phyloP scores from a whole-genome alignment of 768 basidiomycete species.

The Trametes sanguinea region DNA sequence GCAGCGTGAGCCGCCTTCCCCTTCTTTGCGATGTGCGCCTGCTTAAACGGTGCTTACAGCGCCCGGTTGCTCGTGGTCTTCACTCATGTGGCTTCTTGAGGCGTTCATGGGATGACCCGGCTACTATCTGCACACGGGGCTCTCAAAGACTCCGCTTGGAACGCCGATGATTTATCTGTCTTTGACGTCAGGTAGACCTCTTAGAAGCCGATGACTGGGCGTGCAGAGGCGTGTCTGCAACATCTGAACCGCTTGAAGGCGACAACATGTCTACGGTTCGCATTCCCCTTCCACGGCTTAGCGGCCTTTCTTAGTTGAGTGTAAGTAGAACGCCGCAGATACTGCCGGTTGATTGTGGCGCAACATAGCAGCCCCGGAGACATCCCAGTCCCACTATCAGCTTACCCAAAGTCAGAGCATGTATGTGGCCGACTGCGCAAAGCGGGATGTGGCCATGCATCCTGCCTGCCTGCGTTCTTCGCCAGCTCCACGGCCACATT shows the following conservation, averaged over 20 bases:
- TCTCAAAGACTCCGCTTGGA: slow-evolving; percentile 7
- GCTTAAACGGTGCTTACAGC: not conserved
- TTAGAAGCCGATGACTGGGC: not conserved
- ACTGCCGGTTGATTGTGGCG: slow-evolving; percentile 16
- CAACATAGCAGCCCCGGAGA: slow-evolving; percentile 1
- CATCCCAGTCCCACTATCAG: not conserved
- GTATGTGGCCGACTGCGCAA: not conserved
- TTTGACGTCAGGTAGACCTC: slow-evolving; percentile 14
- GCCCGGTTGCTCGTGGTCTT: slow-evolving; percentile 7
- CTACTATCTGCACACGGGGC: slow-evolving; percentile 9
- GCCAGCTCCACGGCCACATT: slow-evolving; percentile 6
- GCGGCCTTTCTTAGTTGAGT: not conserved
- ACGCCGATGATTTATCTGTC: slow-evolving; percentile 2
- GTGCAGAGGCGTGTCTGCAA: not conserved
- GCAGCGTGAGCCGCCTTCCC: not conserved
- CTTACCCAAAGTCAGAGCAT: not conserved
- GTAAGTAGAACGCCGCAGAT: not conserved
- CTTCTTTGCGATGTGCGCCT: slow-evolving; percentile 5
- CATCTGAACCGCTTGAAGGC: not conserved
- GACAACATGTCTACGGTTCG: not conserved
- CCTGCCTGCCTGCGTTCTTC: slow-evolving; percentile 5
- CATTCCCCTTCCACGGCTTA: not conserved
- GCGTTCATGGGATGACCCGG: slow-evolving; percentile 2
- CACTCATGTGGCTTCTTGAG: slow-evolving; percentile 7
- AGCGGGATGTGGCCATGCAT: slow-evolving; percentile 10